A percentile compares a stretch with the other conserved stretches of the same genome.
Evolutionary conservation across 768 basidiomycete genomes (phyloP).

Genomic region (Boletus reticulatus): DNA sequence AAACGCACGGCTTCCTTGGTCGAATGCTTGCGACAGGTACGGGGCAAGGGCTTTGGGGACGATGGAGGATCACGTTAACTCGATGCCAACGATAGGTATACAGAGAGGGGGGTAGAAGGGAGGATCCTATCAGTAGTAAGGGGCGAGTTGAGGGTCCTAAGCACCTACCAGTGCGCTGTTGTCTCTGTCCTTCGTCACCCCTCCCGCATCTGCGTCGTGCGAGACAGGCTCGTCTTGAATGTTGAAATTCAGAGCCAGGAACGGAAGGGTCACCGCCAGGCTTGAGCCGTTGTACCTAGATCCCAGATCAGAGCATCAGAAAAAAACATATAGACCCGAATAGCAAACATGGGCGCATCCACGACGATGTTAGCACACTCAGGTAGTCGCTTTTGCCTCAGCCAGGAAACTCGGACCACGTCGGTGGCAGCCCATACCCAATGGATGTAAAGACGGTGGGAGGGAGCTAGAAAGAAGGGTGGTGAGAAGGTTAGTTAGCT

Average conservation of each 20-base stretch:
- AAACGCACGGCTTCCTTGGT: no score
- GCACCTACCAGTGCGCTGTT: constrained; percentile 14
- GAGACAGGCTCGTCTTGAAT: constrained; percentile 30
- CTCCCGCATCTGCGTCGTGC: constrained; percentile 20
- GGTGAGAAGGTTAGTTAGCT: no score
- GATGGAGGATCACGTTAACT: no score
- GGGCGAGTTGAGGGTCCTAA: not conserved
- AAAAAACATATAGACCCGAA: no score
- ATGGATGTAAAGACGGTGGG: constrained; percentile 17
- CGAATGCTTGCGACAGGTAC: no score
- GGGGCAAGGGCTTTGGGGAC: no score
- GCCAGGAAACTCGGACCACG: constrained; percentile 6
- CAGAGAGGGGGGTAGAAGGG: constrained; percentile 59
- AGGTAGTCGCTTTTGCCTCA: constrained; percentile 1
- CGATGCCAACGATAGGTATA: no score
- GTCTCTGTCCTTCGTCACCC: constrained; percentile 21
- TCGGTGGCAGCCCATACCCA: constrained; percentile 18
- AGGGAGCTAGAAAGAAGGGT: constrained; percentile 7
- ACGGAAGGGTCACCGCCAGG: constrained; percentile 31
- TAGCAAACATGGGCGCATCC: not conserved
- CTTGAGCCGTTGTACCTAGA: constrained; percentile 30
- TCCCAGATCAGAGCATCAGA: no score
- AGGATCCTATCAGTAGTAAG: no score
- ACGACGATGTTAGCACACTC: constrained; percentile 4
- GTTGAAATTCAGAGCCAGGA: constrained; percentile 26